A percentile compares a stretch with the other conserved stretches of the same genome.
Conservation (phyloP, 2,329 filamentous ascomycete genomes). For the Trichoderma sp. region DNA sequence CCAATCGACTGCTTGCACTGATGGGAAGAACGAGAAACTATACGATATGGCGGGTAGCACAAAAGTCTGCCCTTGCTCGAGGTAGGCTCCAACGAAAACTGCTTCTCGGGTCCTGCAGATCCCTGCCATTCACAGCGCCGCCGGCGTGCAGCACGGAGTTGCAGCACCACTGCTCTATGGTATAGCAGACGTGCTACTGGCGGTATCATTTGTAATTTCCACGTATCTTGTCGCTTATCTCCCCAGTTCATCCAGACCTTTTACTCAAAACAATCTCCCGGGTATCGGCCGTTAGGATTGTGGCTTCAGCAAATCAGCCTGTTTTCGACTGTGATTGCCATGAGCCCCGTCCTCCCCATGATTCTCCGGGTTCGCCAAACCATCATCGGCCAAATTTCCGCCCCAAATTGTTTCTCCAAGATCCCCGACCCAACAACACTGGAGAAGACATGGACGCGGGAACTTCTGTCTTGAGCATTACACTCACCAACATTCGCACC, state of each 20-base stretch:
- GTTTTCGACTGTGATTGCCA: slow-evolving; percentile 16
- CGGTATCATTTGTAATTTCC: slow-evolving; percentile 24
- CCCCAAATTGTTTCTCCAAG: neutral
- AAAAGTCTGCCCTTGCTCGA: neutral
- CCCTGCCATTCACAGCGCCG: slow-evolving; percentile 15
- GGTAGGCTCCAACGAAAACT: slow-evolving; percentile 2
- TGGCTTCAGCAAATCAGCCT: slow-evolving; percentile 21
- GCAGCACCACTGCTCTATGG: neutral
- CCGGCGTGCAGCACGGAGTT: neutral
- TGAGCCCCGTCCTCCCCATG: neutral
- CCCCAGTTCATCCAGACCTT: neutral
- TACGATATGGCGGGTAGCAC: slow-evolving; percentile 1
- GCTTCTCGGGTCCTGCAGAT: slow-evolving; percentile 8
- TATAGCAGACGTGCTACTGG: neutral
- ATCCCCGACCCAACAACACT: slow-evolving; percentile 3
- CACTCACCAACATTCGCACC: neutral
- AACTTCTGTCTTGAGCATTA: slow-evolving; percentile 22
- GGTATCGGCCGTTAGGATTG: slow-evolving; percentile 25
- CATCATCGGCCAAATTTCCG: slow-evolving; percentile 17
- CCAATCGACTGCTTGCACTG: neutral
- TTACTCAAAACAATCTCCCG: slow-evolving; percentile 10
- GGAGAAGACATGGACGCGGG: neutral
- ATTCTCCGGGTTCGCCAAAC: neutral
- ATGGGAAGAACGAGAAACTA: neutral
- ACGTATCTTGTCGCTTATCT: slow-evolving; percentile 25